Base-by-base conservation (phyloP, 306 rosid species). In the Lathyrus aphaca region DNA sequence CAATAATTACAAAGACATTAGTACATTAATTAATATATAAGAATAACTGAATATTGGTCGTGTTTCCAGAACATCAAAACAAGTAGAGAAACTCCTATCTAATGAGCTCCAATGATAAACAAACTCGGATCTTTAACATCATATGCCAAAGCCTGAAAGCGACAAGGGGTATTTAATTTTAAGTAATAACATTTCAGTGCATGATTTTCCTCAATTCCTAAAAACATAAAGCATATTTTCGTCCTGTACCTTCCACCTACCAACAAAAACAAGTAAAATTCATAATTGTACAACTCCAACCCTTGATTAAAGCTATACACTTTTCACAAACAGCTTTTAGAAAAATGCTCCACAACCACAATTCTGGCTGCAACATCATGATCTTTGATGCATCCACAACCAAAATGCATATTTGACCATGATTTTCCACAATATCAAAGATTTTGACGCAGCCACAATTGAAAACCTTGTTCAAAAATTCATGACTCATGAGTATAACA, bases 1-100 rank as follows among this genome's bases (percentile, higher is more conserved):
- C 68, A 77, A 60, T 49, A 59, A 68, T 35, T 29, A 39, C 23
- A 37, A 0, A 71, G 44, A 65, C 17, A 78, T 48, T 27, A 74
- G 23, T 49, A 60, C 45, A 61, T 51, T 25, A 21, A 10, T 21
- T 25, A 21, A 19, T 53, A 12, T 57, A 45, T 8, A 49, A 69
- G 25, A 25, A 44, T 49, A 66, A 38, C 68, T 30, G 19, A 58
- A 43, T 67, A 48, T 48, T 19, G 57, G 60, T 75, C 55, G 18
- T 67, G 23, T 14, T 15, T 62, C 6, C 17, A 39, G 18, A 39
- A 39, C 40, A 18, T 62, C 2, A 17, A 58, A 8, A 58, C 43
- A 14, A n/a, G 42, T 8, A 32, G 21, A n/a, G 16, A 49, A 21
- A 14, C 7, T n/a, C 35, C 60, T 23, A 15, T 23, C 56, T 58